Conservation (phyloP, 2,329 filamentous ascomycete genomes). For the Fusarium clavum region DNA sequence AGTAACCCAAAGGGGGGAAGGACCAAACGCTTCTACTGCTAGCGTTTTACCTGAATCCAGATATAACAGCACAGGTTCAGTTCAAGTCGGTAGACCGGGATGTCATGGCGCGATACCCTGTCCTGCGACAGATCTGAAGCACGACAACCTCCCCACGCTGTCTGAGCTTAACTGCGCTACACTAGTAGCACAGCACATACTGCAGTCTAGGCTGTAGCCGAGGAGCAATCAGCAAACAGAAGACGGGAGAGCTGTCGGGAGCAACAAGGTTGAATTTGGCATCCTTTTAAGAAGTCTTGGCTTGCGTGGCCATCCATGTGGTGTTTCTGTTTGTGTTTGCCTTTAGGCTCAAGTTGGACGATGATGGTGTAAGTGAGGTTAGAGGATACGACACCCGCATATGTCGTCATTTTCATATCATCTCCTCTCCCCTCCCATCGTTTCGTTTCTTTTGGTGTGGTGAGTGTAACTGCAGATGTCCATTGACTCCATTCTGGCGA, state of each 20-base stretch:
- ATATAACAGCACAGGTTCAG: constrained; percentile 33
- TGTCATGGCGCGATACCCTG: constrained; percentile 48
- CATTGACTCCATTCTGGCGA: not conserved
- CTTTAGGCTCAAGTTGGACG: constrained; percentile 14
- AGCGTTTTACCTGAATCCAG: constrained; percentile 43
- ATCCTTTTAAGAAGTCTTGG: constrained; percentile 34
- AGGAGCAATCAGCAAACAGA: constrained; percentile 15
- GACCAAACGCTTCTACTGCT: constrained; percentile 34
- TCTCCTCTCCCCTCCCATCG: not conserved
- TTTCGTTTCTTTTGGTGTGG: constrained; percentile 5
- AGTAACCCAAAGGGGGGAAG: constrained; percentile 25
- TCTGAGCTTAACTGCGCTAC: constrained; percentile 34
- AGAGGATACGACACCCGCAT: constrained; percentile 4
- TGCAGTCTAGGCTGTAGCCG: not conserved
- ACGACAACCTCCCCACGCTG: constrained; percentile 47
- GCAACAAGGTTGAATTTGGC: constrained; percentile 20
- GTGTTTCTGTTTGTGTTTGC: constrained; percentile 20
- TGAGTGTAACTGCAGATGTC: not conserved
- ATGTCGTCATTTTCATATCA: not conserved
- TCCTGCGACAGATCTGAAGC: constrained; percentile 63
- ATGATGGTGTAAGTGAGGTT: constrained; percentile 9
- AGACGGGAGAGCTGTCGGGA: not conserved
- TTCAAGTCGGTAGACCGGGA: constrained; percentile 36
- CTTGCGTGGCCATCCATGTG: constrained; percentile 11
- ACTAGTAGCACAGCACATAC: constrained; percentile 9